Percentiles rank a stretch among this genome's conserved stretches.
These are phyloP conservation scores for Globisporangium nagaii DNA, from an alignment of 352 stramenopile species.

Conservation along the genomic window DNA sequence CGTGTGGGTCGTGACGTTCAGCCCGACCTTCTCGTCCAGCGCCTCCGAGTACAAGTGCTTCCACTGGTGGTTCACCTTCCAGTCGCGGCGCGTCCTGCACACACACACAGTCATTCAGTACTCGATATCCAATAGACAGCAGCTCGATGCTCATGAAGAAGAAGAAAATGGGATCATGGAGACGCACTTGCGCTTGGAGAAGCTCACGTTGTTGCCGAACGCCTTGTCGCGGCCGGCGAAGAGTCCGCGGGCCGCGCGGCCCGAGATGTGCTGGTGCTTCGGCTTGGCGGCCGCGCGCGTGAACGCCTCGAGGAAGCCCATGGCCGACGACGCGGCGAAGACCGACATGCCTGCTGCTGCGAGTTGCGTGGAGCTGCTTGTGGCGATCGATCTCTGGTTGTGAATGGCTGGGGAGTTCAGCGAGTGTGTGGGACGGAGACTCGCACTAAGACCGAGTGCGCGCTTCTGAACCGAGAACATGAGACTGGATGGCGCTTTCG, in stretches of 20 bases:
- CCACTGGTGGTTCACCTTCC: conserved; percentile 93
- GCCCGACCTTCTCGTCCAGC: conserved; percentile 90
- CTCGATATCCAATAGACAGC: too few species aligned
- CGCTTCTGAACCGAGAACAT: too few species aligned
- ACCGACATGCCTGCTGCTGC: conserved; percentile 26
- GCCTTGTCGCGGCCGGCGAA: conserved; percentile 93
- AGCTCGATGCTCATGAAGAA: too few species aligned
- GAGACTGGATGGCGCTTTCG: too few species aligned
- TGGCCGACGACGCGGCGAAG: conserved; percentile 25
- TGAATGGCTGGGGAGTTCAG: too few species aligned
- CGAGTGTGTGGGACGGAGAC: too few species aligned
- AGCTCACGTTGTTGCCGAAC: conserved; percentile 94
- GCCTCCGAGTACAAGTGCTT: conserved; percentile 87
- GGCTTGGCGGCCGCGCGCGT: conserved; percentile 34
- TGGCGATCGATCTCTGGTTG: neutral
- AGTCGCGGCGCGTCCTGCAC: conserved; percentile 79
- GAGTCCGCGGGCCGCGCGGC: conserved; percentile 77
- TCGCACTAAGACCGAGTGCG: too few species aligned
- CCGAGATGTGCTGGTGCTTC: conserved; percentile 68
- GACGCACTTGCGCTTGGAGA: conserved; percentile 86
- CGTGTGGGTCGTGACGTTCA: conserved; percentile 91
- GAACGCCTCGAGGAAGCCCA: conserved; percentile 56
- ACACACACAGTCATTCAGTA: neutral
- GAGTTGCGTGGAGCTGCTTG: too few species aligned
- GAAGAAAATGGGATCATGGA: too few species aligned